Evolutionary conservation across 2,329 filamentous ascomycete genomes (phyloP), one percentile per base, ranked within the genome.

Genomic region (Botrytis pseudocinerea): DNA sequence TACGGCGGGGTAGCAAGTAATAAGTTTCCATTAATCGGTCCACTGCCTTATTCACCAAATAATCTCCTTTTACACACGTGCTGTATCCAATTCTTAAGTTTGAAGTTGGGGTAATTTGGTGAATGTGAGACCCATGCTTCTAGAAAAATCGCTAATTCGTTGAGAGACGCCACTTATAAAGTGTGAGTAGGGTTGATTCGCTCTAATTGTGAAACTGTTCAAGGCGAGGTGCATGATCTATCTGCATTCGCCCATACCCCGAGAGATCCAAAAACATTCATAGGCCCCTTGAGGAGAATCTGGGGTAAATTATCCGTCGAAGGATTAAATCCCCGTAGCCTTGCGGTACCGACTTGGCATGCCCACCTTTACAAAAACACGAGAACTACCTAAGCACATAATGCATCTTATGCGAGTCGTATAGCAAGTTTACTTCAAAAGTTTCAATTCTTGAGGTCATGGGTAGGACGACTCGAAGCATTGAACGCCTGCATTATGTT

Each of bases 51-150:
- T 51, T 73, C 57, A 69, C n/a, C 51, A 68, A 66, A 35, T 65
- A 48, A 59, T 48, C 32, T 51, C 60, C 62, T 59, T 42, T 48
- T 28, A 40, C 38, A 38, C 70, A 57, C 60, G 51, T n/a, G 60
- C n/a, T 66, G 46, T 54, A 54, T 57, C 65, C 32, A 32, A 69
- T 57, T 20, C 38, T 69, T n/a, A 42, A 32, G 35, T 42, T 68
- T 44, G 65, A 57, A 44, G 54, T 69, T 69, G 65, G 18, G 38
- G n/a, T 57, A 57, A 69, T 44, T 57, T 69, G 25, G 65, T 69
- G 65, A 69, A 69, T 69, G 35, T 25, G 40, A 32, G 48, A 69
- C 48, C 48, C 38, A 69, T 57, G 65, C 48, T 57, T 48, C n/a
- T 57, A 16, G 18, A 59, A 20, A 28, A 42, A 57, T 40, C 38